phyloP scores from a whole-genome alignment of 2,329 filamentous ascomycete species.

The Fonsecaea multimorphosa region DNA sequence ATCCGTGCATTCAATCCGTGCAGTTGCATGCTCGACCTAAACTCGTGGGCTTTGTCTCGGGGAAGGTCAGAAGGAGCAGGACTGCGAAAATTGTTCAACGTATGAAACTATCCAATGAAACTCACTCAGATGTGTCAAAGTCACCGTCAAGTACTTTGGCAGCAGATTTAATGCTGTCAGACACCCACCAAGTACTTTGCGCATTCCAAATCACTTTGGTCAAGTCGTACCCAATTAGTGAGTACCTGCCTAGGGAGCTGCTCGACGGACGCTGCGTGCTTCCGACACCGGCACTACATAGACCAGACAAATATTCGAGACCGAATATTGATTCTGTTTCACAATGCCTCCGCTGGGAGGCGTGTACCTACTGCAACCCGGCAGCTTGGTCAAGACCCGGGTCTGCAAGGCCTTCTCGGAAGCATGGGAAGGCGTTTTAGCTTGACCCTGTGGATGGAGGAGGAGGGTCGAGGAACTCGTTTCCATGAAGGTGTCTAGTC shows the following conservation, averaged over 20 bases:
- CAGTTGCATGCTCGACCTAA: neutral
- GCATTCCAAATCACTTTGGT: conserved; percentile 20
- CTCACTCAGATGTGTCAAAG: conserved; percentile 6
- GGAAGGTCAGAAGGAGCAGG: neutral
- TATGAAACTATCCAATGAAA: neutral
- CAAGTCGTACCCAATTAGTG: conserved; percentile 12
- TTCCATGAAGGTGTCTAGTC: neutral
- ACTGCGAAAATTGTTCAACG: neutral
- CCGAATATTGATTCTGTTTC: conserved; percentile 27
- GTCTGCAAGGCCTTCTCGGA: neutral
- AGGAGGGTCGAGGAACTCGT: neutral
- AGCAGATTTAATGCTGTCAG: conserved; percentile 18
- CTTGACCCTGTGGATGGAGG: neutral
- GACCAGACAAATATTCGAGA: conserved; percentile 23
- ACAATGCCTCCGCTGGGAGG: conserved; percentile 21
- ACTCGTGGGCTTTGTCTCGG: neutral
- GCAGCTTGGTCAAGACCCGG: conserved; percentile 1
- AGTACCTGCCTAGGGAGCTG: neutral
- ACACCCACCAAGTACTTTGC: conserved; percentile 19
- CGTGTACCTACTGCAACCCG: conserved; percentile 12
- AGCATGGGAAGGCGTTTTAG: neutral
- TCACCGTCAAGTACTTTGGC: conserved; percentile 18
- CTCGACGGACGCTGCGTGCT: neutral
- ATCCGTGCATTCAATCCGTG: neutral
- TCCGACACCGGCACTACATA: conserved; percentile 21